Percentiles rank a stretch among this genome's conserved stretches.
Conservation (phyloP, 2,329 filamentous ascomycete species). For the Pseudogymnoascus pannorum region DNA sequence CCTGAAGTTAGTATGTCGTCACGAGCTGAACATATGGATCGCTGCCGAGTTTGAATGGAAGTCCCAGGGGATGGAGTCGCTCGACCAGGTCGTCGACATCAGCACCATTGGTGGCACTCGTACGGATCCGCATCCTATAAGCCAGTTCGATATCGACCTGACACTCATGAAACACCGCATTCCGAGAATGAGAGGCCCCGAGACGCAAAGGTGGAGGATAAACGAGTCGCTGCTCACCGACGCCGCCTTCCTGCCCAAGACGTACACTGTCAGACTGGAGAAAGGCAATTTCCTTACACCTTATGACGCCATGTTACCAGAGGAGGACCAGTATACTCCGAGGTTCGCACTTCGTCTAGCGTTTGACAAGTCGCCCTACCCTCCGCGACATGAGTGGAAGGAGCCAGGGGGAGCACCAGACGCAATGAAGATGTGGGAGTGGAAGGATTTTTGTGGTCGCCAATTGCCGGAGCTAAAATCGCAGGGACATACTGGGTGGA, state of each 20-base stretch:
- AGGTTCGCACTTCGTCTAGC: background rate
- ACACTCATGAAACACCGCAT: background rate
- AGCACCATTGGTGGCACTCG: background rate
- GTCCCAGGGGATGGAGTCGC: background rate
- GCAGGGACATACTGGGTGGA: too few species aligned
- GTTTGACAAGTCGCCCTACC: conserved; percentile 27
- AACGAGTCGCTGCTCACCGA: conserved; percentile 20
- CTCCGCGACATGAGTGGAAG: conserved; percentile 23
- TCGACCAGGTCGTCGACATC: background rate
- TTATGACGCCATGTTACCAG: background rate
- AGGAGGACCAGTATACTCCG: conserved; percentile 2
- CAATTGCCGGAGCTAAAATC: too few species aligned
- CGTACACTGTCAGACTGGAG: conserved; percentile 22
- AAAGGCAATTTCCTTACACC: conserved; percentile 18
- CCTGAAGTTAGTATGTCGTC: background rate
- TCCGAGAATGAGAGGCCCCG: conserved; percentile 5
- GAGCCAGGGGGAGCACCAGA: conserved; percentile 19
- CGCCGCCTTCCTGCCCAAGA: conserved; percentile 21
- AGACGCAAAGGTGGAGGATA: background rate
- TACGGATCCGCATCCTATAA: conserved; percentile 1
- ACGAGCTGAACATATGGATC: conserved; percentile 5
- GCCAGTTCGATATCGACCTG: background rate
- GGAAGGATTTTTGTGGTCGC: too few species aligned
- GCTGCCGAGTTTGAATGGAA: conserved; percentile 1
- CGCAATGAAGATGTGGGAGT: conserved; percentile 2